Percentiles rank a stretch among this genome's conserved stretches.
phyloP scores from a whole-genome alignment of 805 yeast genomes.

The Candida germanica region DNA sequence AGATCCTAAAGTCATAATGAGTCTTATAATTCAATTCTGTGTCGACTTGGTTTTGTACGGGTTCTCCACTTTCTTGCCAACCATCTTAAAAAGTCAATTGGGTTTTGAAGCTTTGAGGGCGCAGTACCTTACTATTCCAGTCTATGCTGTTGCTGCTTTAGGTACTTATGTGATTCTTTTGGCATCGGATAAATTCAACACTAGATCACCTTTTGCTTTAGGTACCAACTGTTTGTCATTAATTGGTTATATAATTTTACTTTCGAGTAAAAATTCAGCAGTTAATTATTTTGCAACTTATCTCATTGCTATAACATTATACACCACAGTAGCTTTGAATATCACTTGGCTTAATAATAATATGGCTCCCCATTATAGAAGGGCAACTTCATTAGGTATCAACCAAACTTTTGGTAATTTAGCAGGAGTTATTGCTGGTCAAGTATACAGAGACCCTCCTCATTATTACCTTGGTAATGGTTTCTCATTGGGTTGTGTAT shows the following conservation, averaged over 20 bases:
- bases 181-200: slow-evolving; percentile 22
- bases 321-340: slow-evolving; percentile 37
- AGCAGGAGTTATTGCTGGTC: slow-evolving; percentile 45
- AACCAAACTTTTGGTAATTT: slow-evolving; percentile 45
- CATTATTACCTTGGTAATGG: slow-evolving; percentile 36
- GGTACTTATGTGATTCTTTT: slow-evolving; percentile 21
- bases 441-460: slow-evolving; percentile 39
- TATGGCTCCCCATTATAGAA: slow-evolving; percentile 39
- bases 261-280: slow-evolving; percentile 24
- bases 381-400: slow-evolving; percentile 41
- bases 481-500: slow-evolving; percentile 35
- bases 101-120: slow-evolving; percentile 28
- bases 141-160: slow-evolving; percentile 31
- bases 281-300: slow-evolving; percentile 37
- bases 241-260: slow-evolving; percentile 30
- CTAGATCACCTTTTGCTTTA: slow-evolving; percentile 32
- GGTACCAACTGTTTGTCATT: slow-evolving; percentile 21
- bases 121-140: slow-evolving; percentile 41
- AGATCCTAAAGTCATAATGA: slow-evolving; percentile 20
- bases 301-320: slow-evolving; percentile 33
- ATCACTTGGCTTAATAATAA: slow-evolving; percentile 44
- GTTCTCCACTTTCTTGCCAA: slow-evolving; percentile 39
- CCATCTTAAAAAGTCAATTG: slow-evolving; percentile 29
- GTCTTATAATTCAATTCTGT: slow-evolving; percentile 40
- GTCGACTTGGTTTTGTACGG: slow-evolving; percentile 43